A percentile compares a stretch with the other conserved stretches of the same genome.
phyloP scores from a whole-genome alignment of 805 yeast species.

The Barnettozyma californica region DNA sequence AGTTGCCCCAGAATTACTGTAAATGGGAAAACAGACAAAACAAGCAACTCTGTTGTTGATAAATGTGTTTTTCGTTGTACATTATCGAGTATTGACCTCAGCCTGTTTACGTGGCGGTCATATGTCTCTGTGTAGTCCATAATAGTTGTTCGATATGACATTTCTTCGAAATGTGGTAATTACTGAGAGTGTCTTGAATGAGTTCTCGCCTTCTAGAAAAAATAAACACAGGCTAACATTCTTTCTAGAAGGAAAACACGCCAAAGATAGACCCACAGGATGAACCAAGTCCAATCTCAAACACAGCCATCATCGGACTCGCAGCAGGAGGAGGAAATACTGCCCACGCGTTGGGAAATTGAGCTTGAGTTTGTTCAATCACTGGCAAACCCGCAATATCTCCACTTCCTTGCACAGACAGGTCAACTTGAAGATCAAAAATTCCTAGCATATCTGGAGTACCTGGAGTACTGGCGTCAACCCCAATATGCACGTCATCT shows the following conservation, averaged over 20 bases:
- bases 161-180: background rate
- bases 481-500: conserved; percentile 65
- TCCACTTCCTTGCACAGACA: conserved; percentile 82
- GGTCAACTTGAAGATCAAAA: conserved; percentile 64
- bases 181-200: background rate
- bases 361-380: conserved; percentile 85
- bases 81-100: conserved; percentile 1
- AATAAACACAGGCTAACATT: no score
- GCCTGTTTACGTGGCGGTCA: conserved; percentile 1
- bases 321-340: conserved; percentile 7
- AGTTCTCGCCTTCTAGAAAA: no score
- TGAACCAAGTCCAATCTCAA: background rate
- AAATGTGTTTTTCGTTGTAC: conserved; percentile 5
- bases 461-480: conserved; percentile 79
- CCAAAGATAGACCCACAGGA: no score
- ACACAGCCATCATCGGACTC: background rate
- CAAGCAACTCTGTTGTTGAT: conserved; percentile 9
- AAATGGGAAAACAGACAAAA: conserved; percentile 29
- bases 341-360: conserved; percentile 84
- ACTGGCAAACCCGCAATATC: conserved; percentile 81
- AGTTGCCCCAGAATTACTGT: conserved; percentile 50
- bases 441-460: conserved; percentile 71
- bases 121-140: conserved; percentile 1
- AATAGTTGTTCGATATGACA: background rate
- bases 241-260: no score